Evolutionary conservation across 2,329 filamentous ascomycete species (phyloP).

Genomic region (Aspergillus hiratsukae): DNA sequence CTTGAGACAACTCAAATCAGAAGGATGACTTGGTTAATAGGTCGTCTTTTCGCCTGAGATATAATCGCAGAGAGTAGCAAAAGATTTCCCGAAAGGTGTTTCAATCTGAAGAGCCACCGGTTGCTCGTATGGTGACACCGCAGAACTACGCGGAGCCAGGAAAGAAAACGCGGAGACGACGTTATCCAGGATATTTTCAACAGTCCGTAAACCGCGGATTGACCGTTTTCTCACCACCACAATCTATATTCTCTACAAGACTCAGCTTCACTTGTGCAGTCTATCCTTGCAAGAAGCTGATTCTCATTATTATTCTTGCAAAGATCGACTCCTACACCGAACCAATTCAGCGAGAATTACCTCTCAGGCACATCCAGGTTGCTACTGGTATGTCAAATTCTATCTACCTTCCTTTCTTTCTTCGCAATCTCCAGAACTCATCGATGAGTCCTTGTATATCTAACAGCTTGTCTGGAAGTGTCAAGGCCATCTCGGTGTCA

Average conservation of each 20-base stretch:
- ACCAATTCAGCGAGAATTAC: not conserved
- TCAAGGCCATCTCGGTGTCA: not conserved
- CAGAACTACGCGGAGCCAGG: not conserved
- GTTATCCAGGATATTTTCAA: not conserved
- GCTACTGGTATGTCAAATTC: not conserved
- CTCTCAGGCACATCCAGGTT: not conserved
- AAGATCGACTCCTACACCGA: not conserved
- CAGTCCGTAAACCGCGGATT: not conserved
- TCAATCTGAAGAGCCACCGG: not conserved
- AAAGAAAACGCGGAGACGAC: not conserved
- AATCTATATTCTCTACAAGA: not conserved
- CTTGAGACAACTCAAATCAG: conserved; percentile 1
- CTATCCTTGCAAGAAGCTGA: not conserved
- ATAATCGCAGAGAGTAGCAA: not conserved
- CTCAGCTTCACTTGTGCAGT: too few species aligned
- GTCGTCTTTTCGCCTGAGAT: not conserved
- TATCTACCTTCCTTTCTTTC: too few species aligned
- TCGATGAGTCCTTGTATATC: not conserved
- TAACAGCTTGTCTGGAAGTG: not conserved
- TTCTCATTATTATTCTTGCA: not conserved
- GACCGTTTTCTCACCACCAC: not conserved
- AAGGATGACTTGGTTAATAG: not conserved
- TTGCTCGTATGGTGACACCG: not conserved
- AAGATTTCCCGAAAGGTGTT: not conserved
- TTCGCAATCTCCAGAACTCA: not conserved